phyloP scores from a whole-genome alignment of 306 rosid genomes.

The Betula pendula region DNA sequence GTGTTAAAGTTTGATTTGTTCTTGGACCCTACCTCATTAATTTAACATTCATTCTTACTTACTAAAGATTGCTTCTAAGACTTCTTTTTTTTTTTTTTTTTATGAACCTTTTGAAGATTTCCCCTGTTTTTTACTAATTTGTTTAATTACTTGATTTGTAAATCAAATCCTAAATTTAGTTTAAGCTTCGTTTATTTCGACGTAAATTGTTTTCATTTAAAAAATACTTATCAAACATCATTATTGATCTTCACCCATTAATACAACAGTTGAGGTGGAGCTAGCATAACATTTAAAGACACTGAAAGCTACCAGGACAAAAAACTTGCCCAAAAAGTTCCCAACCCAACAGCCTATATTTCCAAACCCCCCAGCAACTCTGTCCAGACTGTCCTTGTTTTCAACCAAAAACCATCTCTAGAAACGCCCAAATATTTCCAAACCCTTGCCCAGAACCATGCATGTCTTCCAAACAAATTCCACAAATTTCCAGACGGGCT shows the following conservation, averaged over 20 bases:
- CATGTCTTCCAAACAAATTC: conserved; percentile 5
- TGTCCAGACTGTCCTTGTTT: background rate
- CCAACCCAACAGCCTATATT: background rate
- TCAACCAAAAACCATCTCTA: conserved; percentile 1
- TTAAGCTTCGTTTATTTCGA: no score
- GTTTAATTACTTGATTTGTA: no score
- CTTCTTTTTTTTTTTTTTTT: no score
- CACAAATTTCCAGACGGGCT: conserved; percentile 46
- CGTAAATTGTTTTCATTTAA: no score
- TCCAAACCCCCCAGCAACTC: background rate
- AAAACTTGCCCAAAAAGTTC: background rate
- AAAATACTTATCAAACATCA: background rate
- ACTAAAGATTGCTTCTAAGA: no score
- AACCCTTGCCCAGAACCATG: background rate
- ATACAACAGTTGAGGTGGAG: background rate
- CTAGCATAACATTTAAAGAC: background rate
- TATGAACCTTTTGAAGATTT: background rate
- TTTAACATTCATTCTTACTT: no score
- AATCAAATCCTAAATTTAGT: no score
- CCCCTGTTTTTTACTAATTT: no score
- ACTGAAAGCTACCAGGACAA: background rate
- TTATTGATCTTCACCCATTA: background rate
- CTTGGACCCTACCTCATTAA: no score
- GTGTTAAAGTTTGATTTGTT: no score
- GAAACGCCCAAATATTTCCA: background rate